Evolutionary conservation across 805 yeast genomes (phyloP).

Genomic region (Candida tibetensis): DNA sequence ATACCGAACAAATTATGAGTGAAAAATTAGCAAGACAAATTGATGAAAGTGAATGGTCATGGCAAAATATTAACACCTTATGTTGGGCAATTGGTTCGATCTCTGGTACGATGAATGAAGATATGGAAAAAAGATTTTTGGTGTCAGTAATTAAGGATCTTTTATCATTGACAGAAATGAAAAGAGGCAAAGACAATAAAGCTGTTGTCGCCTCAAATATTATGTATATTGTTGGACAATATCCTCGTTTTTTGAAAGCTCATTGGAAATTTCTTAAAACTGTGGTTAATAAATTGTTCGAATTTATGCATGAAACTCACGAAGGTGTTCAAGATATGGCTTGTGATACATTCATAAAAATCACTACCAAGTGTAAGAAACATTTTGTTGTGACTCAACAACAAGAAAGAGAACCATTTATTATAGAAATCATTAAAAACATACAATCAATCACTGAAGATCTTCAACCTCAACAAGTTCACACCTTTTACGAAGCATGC

Average conservation of each 20-base stretch:
- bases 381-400: slow-evolving; percentile 89
- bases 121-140: slow-evolving; percentile 90
- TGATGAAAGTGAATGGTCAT: slow-evolving; percentile 97
- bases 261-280: slow-evolving; percentile 98
- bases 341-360: slow-evolving; percentile 96
- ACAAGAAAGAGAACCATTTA: slow-evolving; percentile 85
- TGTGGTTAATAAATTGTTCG: slow-evolving; percentile 91
- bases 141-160: slow-evolving; percentile 92
- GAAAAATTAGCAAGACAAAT: slow-evolving; percentile 88
- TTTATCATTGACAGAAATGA: slow-evolving; percentile 88
- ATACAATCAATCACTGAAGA: slow-evolving; percentile 87
- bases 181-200: slow-evolving; percentile 95
- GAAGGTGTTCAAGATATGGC: slow-evolving; percentile 99
- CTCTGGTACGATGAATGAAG: slow-evolving; percentile 98
- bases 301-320: slow-evolving; percentile 99
- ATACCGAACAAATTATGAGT: slow-evolving; percentile 91
- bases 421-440: slow-evolving; percentile 80
- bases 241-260: slow-evolving; percentile 94
- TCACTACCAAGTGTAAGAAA: slow-evolving; percentile 90
- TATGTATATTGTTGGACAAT: slow-evolving; percentile 99
- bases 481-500: slow-evolving; percentile 96
- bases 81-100: slow-evolving; percentile 99
- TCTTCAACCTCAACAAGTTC: slow-evolving; percentile 95
- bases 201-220: slow-evolving; percentile 99
- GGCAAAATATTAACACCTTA: slow-evolving; percentile 95